phyloP scores from a whole-genome alignment of 78 protist species.

The Isochrysis galbana region DNA sequence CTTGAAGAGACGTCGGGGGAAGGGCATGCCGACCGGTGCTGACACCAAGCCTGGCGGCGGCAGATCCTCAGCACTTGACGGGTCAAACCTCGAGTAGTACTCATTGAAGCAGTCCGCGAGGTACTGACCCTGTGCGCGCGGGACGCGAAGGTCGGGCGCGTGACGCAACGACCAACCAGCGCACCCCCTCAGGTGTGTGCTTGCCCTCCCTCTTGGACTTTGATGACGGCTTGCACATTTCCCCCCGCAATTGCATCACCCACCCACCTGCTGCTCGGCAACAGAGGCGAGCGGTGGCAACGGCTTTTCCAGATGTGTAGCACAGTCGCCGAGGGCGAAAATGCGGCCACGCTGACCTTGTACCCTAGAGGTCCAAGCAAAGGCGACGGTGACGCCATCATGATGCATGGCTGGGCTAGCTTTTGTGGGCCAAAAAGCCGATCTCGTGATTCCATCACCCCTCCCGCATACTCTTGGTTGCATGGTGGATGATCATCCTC shows the following conservation, averaged over 20 bases:
- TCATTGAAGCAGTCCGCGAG: background rate
- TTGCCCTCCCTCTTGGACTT: too few relatives aligned
- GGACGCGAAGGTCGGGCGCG: too few relatives aligned
- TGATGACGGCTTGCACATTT: too few relatives aligned
- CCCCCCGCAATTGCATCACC: too few relatives aligned
- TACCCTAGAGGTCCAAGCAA: background rate
- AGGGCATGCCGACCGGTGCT: background rate
- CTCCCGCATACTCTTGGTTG: background rate
- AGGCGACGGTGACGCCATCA: background rate
- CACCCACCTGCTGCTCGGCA: conserved; percentile 17
- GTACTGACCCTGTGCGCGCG: background rate
- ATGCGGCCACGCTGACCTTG: background rate
- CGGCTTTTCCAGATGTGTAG: background rate
- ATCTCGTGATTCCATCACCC: background rate
- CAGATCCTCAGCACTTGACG: background rate
- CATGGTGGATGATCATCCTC: background rate
- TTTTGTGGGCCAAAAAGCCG: background rate
- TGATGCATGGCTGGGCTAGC: background rate
- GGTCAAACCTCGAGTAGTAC: background rate
- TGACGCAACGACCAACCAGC: too few relatives aligned
- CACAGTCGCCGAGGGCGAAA: conserved; percentile 8
- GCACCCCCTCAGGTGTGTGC: too few relatives aligned
- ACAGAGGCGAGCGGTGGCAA: background rate
- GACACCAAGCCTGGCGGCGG: background rate
- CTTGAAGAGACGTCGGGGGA: background rate